Conservation (phyloP, 2,329 filamentous ascomycete genomes). For the Penicillium sp. region DNA sequence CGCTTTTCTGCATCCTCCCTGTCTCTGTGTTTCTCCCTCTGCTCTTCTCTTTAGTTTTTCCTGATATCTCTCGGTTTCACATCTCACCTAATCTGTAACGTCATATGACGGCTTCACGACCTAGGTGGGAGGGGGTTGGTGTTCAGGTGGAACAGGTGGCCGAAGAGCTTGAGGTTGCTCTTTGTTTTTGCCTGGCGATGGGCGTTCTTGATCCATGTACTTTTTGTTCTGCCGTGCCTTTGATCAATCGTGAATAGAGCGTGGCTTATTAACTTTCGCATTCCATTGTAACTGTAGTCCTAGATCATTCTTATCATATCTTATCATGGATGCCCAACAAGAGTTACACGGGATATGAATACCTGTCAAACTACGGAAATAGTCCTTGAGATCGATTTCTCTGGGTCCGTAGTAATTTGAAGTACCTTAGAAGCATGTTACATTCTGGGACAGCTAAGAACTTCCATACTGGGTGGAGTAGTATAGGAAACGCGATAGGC, state of each 20-base stretch:
- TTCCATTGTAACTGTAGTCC: not conserved
- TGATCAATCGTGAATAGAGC: slow-evolving; percentile 15
- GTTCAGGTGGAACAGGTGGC: slow-evolving; percentile 31
- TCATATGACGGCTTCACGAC: slow-evolving; percentile 25
- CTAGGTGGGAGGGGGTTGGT: slow-evolving; percentile 24
- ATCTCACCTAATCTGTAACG: slow-evolving; percentile 29
- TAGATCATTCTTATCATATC: not conserved
- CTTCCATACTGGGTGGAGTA: too few relatives aligned
- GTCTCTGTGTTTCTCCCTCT: slow-evolving; percentile 4
- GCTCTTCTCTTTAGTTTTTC: slow-evolving; percentile 22
- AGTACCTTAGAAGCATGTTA: too few relatives aligned
- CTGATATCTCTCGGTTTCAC: slow-evolving; percentile 26
- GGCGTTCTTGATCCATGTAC: slow-evolving; percentile 35
- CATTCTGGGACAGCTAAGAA: too few relatives aligned
- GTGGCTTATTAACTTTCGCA: slow-evolving; percentile 19
- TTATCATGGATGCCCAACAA: too few relatives aligned
- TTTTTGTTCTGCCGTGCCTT: slow-evolving; percentile 15
- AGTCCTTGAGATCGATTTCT: too few relatives aligned
- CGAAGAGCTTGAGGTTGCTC: slow-evolving; percentile 26
- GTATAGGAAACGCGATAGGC: too few relatives aligned
- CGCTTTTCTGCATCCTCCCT: slow-evolving; percentile 13
- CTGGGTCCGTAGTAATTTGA: too few relatives aligned
- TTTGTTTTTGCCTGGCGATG: slow-evolving; percentile 29
- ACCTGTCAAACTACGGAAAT: too few relatives aligned
- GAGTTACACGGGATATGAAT: too few relatives aligned